Conservation (phyloP, 2,329 filamentous ascomycete species). For the Fusarium sp. region DNA sequence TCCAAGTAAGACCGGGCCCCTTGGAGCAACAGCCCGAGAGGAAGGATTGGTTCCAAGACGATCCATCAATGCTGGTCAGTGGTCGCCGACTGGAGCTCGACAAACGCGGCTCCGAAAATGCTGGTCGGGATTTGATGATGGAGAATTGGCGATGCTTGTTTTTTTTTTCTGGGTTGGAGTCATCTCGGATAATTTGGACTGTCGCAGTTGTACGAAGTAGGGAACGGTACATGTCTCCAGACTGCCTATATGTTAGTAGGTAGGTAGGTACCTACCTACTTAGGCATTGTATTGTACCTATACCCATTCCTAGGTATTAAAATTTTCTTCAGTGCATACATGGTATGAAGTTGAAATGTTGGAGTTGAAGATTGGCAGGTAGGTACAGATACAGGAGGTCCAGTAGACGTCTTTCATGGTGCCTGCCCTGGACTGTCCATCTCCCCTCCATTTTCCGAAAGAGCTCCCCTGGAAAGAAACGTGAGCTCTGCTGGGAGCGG, state of each 20-base stretch:
- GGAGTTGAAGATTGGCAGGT: neutral
- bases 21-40: slow-evolving; percentile 22
- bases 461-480: slow-evolving; percentile 34
- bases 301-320: neutral
- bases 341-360: neutral
- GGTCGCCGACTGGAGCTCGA: slow-evolving; percentile 27
- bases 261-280: neutral
- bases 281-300: neutral
- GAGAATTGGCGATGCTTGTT: neutral
- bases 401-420: neutral
- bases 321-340: neutral
- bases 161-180: neutral
- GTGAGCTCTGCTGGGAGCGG: slow-evolving; percentile 26
- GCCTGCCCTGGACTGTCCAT: neutral
- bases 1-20: slow-evolving; percentile 15
- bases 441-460: slow-evolving; percentile 3
- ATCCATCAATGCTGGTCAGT: slow-evolving; percentile 41
- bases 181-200: neutral
- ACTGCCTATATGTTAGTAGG: too few relatives aligned
- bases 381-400: neutral
- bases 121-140: neutral
- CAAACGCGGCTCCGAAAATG: slow-evolving; percentile 44
- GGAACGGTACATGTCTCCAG: neutral
- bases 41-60: slow-evolving; percentile 18
- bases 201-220: neutral